Base-by-base conservation (phyloP, 306 rosid genomes). In the Rubus idaeus region DNA sequence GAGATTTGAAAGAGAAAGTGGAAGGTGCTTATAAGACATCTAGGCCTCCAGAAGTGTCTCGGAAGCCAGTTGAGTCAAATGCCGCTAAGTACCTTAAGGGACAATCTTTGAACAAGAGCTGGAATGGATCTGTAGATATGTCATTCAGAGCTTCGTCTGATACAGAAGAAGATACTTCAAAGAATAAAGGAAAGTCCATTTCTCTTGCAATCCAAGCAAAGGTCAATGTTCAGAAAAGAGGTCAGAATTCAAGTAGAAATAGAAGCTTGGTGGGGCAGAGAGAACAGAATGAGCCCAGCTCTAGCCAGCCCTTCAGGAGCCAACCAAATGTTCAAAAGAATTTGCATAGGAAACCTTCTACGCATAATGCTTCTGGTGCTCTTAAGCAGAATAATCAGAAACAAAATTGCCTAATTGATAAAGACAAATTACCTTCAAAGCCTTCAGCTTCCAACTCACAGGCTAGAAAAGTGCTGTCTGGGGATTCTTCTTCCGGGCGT, bases 161-260 rank as follows among this genome's bases (percentile, higher is more conserved):
- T 37, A 77, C 65, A 39, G 96, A 87, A 82, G 93, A 90, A 81
- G 87, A 70, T 11, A 74, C 80, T 74, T 78, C 87, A 64, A 87
- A 72, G 81, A 84, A 68, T 51, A 90, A 86, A 60, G 95, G 92
- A 63, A 92, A 84, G 85, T 95, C 98, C 55, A 77, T 95, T 75
- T 95, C 98, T 2, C 98, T 95, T 80, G 98, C 98, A 56, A 79
- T 95, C 78, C 98, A 95, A 83, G 98, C 98, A 74, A 95, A 95
- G 81, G 98, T 92, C 80, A 95, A 95, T 83, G 98, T 95, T 81
- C 97, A 90, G 75, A 88, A 78, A 89, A 75, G 98, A 80, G 90
- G 94, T 67, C 87, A 90, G 82, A 91, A 74, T 83, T 64, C 78
- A 80, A 86, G 70, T 65, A 79, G 83, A 73, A 84, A 79, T 51